Conservation (phyloP, 345 rosid species). For the Adansonia digitata region DNA sequence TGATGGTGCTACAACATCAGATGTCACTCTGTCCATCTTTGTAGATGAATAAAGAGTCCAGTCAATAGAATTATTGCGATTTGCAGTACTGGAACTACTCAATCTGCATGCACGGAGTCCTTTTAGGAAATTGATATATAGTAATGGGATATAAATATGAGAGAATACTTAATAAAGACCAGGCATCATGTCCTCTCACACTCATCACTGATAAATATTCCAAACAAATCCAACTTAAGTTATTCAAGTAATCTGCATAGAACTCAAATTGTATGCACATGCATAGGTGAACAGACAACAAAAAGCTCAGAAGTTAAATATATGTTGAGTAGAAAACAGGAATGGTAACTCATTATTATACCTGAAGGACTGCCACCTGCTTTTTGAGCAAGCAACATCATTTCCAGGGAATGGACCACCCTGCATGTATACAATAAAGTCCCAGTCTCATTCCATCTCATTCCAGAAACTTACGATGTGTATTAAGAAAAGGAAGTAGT, state of each 20-base stretch:
- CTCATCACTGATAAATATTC: background rate
- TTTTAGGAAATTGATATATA: conserved; percentile 12
- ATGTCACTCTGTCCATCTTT: conserved; percentile 47
- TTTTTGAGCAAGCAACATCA: conserved; percentile 45
- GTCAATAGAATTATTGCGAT: conserved; percentile 49
- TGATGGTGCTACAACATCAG: conserved; percentile 93
- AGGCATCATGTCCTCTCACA: background rate
- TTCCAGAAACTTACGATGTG: conserved; percentile 1
- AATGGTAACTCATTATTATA: conserved; percentile 11
- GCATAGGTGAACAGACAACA: background rate
- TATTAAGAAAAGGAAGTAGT: conserved; percentile 8
- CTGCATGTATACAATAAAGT: conserved; percentile 39
- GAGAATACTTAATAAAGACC: conserved; percentile 4
- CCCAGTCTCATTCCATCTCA: conserved; percentile 6
- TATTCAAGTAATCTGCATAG: conserved; percentile 1
- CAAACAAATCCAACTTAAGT: conserved; percentile 6
- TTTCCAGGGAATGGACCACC: conserved; percentile 46
- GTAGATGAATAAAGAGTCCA: conserved; percentile 65
- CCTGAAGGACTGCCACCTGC: conserved; percentile 74
- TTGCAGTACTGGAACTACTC: conserved; percentile 48
- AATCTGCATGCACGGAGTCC: conserved; percentile 37
- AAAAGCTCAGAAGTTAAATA: background rate
- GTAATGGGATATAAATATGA: background rate
- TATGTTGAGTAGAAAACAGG: background rate
- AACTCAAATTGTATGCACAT: background rate